Percentiles rank a stretch among this genome's conserved stretches.
phyloP scores from a whole-genome alignment of 495 filamentous ascomycete species.

The Friedmanniomyces endolithicus region DNA sequence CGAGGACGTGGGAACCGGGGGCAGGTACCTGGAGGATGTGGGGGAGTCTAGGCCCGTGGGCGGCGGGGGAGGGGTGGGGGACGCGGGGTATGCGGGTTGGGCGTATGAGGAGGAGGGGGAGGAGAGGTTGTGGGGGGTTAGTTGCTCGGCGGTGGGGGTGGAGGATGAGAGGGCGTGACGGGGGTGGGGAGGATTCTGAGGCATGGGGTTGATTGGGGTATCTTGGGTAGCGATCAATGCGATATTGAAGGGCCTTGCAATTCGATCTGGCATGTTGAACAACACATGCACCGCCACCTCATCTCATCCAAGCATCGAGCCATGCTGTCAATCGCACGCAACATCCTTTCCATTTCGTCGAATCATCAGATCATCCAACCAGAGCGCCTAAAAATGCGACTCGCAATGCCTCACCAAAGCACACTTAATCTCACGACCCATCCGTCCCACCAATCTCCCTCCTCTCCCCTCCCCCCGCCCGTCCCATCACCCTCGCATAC shows the following conservation, averaged over 20 bases:
- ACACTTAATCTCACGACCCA: too few species aligned
- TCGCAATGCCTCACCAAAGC: too few species aligned
- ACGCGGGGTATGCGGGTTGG: slow-evolving; percentile 26
- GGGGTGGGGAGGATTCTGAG: background rate
- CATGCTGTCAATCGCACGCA: too few species aligned
- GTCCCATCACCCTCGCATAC: slow-evolving; percentile 38
- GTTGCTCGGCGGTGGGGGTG: slow-evolving; percentile 11
- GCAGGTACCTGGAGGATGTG: slow-evolving; percentile 27
- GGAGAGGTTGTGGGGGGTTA: slow-evolving; percentile 33
- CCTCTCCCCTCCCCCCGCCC: slow-evolving; percentile 17
- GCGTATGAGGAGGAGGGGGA: slow-evolving; percentile 33
- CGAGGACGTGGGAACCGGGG: slow-evolving; percentile 24
- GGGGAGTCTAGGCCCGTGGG: slow-evolving; percentile 17
- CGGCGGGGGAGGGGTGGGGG: slow-evolving; percentile 1
- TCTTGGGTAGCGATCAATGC: background rate
- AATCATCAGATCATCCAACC: too few species aligned
- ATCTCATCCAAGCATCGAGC: background rate
- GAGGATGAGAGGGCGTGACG: background rate
- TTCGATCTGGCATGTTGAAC: background rate
- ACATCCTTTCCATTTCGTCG: too few species aligned
- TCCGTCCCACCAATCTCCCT: background rate
- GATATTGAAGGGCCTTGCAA: background rate
- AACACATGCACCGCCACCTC: background rate
- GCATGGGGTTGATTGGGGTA: background rate
- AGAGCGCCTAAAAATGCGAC: too few species aligned